A percentile compares a stretch with the other conserved stretches of the same genome.
phyloP scores from a whole-genome alignment of 164 flowering plant genomes.

The Aristolochia californica region DNA sequence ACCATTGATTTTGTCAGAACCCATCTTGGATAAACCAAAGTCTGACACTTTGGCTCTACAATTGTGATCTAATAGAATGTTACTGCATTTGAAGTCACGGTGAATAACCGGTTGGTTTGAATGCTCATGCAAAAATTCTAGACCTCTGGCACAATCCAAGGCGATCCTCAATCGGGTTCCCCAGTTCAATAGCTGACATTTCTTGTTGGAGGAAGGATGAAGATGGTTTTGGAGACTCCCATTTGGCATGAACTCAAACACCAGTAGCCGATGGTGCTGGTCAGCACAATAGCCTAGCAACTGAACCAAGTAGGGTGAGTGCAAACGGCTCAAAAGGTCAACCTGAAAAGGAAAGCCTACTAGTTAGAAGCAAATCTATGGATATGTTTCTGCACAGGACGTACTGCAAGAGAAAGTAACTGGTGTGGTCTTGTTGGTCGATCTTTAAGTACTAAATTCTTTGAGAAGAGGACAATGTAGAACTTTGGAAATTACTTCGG shows the following conservation, averaged over 20 bases:
- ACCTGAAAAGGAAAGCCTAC: constrained; percentile 37
- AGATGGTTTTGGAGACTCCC: constrained; percentile 69
- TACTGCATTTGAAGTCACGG: constrained; percentile 78
- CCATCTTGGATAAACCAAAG: constrained; percentile 80
- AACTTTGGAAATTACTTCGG: too few relatives aligned
- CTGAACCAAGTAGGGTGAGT: constrained; percentile 64
- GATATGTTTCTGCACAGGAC: too few relatives aligned
- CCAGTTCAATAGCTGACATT: constrained; percentile 57
- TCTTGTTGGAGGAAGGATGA: constrained; percentile 25
- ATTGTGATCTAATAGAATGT: constrained; percentile 58
- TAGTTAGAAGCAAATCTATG: background rate
- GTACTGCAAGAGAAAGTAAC: too few relatives aligned
- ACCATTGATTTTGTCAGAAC: constrained; percentile 75
- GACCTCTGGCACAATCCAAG: constrained; percentile 83
- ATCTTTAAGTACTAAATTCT: too few relatives aligned
- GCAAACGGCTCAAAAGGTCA: constrained; percentile 73
- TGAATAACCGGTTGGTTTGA: constrained; percentile 66
- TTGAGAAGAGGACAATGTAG: too few relatives aligned
- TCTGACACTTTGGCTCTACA: constrained; percentile 72
- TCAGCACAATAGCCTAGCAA: constrained; percentile 95
- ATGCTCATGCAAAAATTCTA: constrained; percentile 84
- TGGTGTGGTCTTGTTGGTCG: too few relatives aligned
- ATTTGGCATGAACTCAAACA: constrained; percentile 70
- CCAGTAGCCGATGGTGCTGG: constrained; percentile 66
- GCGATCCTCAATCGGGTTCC: constrained; percentile 75